Percentiles rank a stretch among this genome's conserved stretches.
phyloP scores from a whole-genome alignment of 208 protist genomes.

The Acanthamoeba castellanii region DNA sequence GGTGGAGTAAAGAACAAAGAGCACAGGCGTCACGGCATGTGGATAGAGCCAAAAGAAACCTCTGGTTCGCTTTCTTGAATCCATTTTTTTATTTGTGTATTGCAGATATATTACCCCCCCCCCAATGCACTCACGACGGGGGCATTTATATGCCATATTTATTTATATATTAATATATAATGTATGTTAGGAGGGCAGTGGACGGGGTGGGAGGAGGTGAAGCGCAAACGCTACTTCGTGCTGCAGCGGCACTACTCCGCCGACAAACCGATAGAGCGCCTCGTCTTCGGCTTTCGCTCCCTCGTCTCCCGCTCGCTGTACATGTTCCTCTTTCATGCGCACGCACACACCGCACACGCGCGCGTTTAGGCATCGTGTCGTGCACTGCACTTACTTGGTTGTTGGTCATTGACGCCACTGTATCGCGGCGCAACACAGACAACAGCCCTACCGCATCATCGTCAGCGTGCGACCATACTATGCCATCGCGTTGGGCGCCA shows the following conservation, averaged over 20 bases:
- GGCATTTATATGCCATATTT: no score
- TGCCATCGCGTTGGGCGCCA: neutral
- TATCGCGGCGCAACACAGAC: neutral
- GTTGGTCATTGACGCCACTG: neutral
- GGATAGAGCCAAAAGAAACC: neutral
- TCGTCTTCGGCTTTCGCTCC: neutral
- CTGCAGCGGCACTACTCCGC: constrained; percentile 17
- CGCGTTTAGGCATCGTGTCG: neutral
- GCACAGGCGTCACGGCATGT: neutral
- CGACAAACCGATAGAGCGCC: neutral
- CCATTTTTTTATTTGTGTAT: neutral
- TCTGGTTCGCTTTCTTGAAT: neutral
- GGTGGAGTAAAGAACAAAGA: no score
- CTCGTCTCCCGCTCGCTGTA: neutral
- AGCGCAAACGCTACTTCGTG: constrained; percentile 16
- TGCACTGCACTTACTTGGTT: neutral
- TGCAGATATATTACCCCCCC: neutral
- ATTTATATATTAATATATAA: no score
- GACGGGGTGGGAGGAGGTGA: constrained; percentile 42
- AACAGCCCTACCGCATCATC: constrained; percentile 12
- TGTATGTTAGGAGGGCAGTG: neutral
- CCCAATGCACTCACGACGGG: no score
- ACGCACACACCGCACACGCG: neutral
- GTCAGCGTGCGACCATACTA: neutral
- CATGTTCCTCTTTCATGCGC: neutral